Base-by-base conservation (phyloP, 495 filamentous ascomycete species). In the Hypoxylon intermedium region DNA sequence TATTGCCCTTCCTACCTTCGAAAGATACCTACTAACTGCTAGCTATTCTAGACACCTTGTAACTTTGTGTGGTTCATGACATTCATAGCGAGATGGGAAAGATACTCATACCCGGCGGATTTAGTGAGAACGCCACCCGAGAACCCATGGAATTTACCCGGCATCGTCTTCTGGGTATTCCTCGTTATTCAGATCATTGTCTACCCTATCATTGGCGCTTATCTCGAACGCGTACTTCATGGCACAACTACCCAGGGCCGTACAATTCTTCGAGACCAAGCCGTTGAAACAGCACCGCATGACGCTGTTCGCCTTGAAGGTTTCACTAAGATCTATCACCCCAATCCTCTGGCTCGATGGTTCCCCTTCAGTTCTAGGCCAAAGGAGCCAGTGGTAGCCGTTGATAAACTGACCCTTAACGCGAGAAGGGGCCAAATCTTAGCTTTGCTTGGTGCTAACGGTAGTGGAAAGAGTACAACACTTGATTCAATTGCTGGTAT, bases 391-490 rank as follows among this genome's bases (percentile, higher is more conserved):
- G 90, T 95, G 0, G 68, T 86, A 9, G 92, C 92, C 2, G 92
- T 96, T 15, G 76, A 90, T 49, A 67, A 82, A 34, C 74, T 96
- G 16, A 82, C 82, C 3, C 72, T 96, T 15, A 77, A 74, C 16
- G 85, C 89, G 6, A 74, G 82, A 13, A 83, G 85, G 51, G 91
- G 92, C 0, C 85, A 93, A 65, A 93, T 96, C 28, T 80, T 89
- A 63, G 88, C 91, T 2, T 75, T 96, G 1, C 79, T 96, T 1
- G 91, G 92, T 13, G 90, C 91, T 2, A 96, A 96, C 71, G 92
- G 91, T 38, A 88, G 84, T 51, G 92, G 92, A 44, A 96, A 96
- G 71, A 88, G 84, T 41, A 97, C 92, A 0, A 94, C 92, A 0
- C 81, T 97, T 7, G 90, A 97, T 60, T 85, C 87, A 9, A 90